These are phyloP conservation scores for Arthromyces matolae DNA, from an alignment of 768 basidiomycete genomes.

Conservation along the genomic window DNA sequence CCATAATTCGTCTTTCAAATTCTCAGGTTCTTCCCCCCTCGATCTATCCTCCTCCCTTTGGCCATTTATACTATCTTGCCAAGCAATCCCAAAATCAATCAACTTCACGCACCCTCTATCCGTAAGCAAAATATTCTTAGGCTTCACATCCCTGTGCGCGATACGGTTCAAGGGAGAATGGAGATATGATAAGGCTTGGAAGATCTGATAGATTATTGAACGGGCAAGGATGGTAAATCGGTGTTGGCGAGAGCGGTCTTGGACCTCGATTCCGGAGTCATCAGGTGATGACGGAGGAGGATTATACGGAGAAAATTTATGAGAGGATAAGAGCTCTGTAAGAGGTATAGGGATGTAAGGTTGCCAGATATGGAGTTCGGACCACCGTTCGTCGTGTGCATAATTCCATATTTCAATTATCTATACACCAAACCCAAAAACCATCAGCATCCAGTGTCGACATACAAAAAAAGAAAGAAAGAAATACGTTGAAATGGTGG, in stretches of 20 bases:
- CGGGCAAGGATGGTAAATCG: slow-evolving; percentile 50
- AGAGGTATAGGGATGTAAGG: slow-evolving; percentile 60
- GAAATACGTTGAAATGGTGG: slow-evolving; percentile 46
- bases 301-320: slow-evolving; percentile 46
- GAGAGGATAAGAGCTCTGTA: slow-evolving; percentile 43
- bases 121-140: slow-evolving; percentile 71
- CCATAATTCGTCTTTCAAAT: no score
- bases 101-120: slow-evolving; percentile 60
- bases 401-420: slow-evolving; percentile 51
- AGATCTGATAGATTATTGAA: slow-evolving; percentile 64
- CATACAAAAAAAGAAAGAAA: background rate
- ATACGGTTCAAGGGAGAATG: slow-evolving; percentile 51
- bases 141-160: slow-evolving; percentile 88
- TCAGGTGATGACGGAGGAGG: slow-evolving; percentile 19
- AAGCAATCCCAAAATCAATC: slow-evolving; percentile 82
- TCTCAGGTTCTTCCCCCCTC: slow-evolving; percentile 29
- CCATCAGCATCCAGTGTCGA: background rate
- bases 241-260: background rate
- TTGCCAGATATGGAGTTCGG: slow-evolving; percentile 60
- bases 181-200: slow-evolving; percentile 64
- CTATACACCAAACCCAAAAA: slow-evolving; percentile 30
- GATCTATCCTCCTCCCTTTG: slow-evolving; percentile 29
- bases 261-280: background rate
- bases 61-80: no score
- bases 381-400: slow-evolving; percentile 33